Conservation (phyloP, 2,329 filamentous ascomycete species). For the Fusarium verticillioides region DNA sequence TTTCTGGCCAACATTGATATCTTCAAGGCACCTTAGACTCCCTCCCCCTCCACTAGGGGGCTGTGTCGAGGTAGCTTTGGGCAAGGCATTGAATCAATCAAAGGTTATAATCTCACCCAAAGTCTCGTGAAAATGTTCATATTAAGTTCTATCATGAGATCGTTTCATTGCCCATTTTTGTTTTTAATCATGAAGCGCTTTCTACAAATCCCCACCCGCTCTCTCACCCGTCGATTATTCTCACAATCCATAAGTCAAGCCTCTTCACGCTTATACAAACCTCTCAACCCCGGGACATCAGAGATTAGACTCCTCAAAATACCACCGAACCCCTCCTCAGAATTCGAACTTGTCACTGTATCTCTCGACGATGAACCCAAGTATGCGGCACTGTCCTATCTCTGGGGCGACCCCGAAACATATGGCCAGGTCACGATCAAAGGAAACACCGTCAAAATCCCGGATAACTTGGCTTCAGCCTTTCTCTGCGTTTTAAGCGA, state of each 20-base stretch:
- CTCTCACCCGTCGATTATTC: not conserved
- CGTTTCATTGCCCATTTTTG: not conserved
- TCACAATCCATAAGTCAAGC: not conserved
- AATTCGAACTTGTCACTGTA: conserved; percentile 5
- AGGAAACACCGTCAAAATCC: not conserved
- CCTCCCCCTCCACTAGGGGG: not conserved
- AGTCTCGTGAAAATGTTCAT: not conserved
- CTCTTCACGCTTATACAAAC: conserved; percentile 9
- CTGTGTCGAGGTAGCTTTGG: not conserved
- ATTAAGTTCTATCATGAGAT: not conserved
- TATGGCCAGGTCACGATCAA: conserved; percentile 1
- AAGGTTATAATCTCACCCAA: not conserved
- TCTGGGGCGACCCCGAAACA: not conserved
- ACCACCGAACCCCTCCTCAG: not conserved
- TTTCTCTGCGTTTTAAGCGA: not conserved
- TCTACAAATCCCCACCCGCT: not conserved
- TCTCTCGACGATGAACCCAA: conserved; percentile 3
- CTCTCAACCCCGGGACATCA: not conserved
- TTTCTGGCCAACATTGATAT: not conserved
- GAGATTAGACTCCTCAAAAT: conserved; percentile 9
- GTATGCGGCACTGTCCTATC: conserved; percentile 16
- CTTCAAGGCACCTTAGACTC: not conserved
- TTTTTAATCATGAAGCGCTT: not conserved
- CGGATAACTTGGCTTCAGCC: conserved; percentile 7
- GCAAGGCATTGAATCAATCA: not conserved